Evolutionary conservation across 148 eudicot species (phyloP).

Genomic region (Rhododendron williamsianum): DNA sequence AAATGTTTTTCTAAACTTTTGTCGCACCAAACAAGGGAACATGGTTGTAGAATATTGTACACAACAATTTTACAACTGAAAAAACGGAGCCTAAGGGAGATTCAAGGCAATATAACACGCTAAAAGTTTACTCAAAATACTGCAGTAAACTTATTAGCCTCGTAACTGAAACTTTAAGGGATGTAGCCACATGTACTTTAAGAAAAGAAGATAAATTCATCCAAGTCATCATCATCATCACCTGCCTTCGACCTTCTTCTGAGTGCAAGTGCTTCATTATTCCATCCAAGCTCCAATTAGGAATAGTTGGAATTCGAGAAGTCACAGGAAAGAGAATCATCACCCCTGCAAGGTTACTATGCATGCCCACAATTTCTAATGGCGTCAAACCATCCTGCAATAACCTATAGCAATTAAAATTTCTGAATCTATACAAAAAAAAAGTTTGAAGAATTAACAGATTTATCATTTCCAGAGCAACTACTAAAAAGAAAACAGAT

Average conservation of each 20-base stretch:
- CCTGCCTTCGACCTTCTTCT: conserved; percentile 7
- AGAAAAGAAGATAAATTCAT: background rate
- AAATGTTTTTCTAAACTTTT: no score
- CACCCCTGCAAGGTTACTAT: conserved; percentile 2
- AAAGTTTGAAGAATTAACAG: background rate
- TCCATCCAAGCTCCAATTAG: conserved; percentile 24
- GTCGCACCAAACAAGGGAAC: no score
- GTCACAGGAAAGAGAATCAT: conserved; percentile 22
- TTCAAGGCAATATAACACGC: no score
- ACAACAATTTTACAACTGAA: no score
- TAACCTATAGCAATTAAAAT: background rate
- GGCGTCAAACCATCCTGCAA: conserved; percentile 25
- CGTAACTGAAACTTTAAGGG: background rate
- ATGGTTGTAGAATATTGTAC: no score
- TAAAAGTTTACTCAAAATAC: no score
- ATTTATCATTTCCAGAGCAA: background rate
- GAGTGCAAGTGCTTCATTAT: conserved; percentile 10
- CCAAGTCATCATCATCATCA: background rate
- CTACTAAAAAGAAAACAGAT: background rate
- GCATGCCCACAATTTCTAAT: conserved; percentile 19
- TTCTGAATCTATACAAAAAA: background rate
- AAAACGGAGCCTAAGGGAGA: no score
- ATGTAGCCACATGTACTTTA: background rate
- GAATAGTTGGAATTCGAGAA: conserved; percentile 13
- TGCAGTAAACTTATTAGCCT: background rate